Evolutionary conservation across 192 early-diverging fungal species (phyloP).

Genomic region (Linnemannia hyalina): DNA sequence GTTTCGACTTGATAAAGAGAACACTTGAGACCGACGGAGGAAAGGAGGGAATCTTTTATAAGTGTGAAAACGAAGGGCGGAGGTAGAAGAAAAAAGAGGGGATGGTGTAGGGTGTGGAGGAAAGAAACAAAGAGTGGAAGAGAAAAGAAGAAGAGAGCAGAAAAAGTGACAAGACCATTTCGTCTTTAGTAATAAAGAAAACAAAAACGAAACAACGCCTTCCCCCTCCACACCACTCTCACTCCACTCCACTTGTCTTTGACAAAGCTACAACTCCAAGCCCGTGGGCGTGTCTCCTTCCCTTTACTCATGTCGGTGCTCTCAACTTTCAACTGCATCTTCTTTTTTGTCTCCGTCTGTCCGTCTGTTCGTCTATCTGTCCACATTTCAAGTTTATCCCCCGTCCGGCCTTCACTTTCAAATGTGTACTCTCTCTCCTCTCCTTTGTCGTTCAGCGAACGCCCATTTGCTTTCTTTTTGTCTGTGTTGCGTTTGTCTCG

Average conservation of each 20-base stretch:
- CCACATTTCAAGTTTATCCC: background rate
- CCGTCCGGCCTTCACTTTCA: background rate
- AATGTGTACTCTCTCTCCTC: background rate
- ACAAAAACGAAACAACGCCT: background rate
- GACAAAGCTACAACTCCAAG: background rate
- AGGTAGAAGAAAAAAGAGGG: background rate
- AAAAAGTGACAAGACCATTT: background rate
- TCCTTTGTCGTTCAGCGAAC: background rate
- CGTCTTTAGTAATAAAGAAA: background rate
- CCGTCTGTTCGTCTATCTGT: background rate
- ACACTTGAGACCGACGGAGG: background rate
- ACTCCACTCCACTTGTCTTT: background rate
- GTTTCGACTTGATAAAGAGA: conserved; percentile 6
- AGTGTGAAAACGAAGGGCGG: background rate
- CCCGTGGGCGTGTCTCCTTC: background rate
- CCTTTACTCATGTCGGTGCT: background rate
- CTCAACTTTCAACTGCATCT: background rate
- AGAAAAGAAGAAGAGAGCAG: background rate
- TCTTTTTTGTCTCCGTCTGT: conserved; percentile 2
- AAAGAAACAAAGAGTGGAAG: background rate
- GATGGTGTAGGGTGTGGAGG: conserved; percentile 3
- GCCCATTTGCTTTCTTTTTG: background rate
- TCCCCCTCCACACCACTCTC: background rate
- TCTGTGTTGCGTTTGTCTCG: background rate
- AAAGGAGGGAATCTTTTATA: background rate